Evolutionary conservation across 805 yeast genomes (phyloP).

Genomic region (Zygosaccharomyces rouxii): DNA sequence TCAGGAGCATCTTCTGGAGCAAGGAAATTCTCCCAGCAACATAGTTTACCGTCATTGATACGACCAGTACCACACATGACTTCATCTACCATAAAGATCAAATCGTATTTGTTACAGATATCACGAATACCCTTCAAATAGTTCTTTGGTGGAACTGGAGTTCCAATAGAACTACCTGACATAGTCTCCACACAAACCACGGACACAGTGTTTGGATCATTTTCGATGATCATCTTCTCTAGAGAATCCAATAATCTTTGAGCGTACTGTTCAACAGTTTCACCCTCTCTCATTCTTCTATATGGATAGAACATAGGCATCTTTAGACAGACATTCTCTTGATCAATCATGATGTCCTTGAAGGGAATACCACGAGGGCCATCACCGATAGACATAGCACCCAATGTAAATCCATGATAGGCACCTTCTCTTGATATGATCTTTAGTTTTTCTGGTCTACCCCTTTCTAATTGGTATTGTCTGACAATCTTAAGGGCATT

Average conservation of each 20-base stretch:
- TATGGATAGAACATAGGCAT: slow-evolving; percentile 37
- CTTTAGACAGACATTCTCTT: slow-evolving; percentile 24
- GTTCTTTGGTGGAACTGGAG: slow-evolving; percentile 43
- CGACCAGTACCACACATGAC: slow-evolving; percentile 58
- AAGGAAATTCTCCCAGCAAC: slow-evolving; percentile 45
- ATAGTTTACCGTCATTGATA: slow-evolving; percentile 40
- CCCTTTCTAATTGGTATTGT: slow-evolving; percentile 44
- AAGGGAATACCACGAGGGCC: slow-evolving; percentile 36
- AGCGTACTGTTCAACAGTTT: slow-evolving; percentile 40
- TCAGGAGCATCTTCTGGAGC: slow-evolving; percentile 42
- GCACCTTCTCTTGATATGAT: slow-evolving; percentile 43
- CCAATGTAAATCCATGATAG: slow-evolving; percentile 49
- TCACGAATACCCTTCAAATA: slow-evolving; percentile 45
- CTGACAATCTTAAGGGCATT: slow-evolving; percentile 57
- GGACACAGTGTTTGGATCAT: slow-evolving; percentile 43
- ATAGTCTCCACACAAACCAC: slow-evolving; percentile 45
- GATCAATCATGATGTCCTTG: slow-evolving; percentile 30
- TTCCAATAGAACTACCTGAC: slow-evolving; percentile 45
- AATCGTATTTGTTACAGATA: slow-evolving; percentile 49
- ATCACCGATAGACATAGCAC: slow-evolving; percentile 42
- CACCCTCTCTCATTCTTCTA: slow-evolving; percentile 32
- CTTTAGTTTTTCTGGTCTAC: slow-evolving; percentile 39
- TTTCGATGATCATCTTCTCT: slow-evolving; percentile 40
- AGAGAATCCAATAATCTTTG: slow-evolving; percentile 38
- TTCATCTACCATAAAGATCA: slow-evolving; percentile 49